A percentile compares a stretch with the other conserved stretches of the same genome.
Evolutionary conservation across 1,284 basidiomycete genomes (phyloP).

Genomic region (Trametes pubescens): DNA sequence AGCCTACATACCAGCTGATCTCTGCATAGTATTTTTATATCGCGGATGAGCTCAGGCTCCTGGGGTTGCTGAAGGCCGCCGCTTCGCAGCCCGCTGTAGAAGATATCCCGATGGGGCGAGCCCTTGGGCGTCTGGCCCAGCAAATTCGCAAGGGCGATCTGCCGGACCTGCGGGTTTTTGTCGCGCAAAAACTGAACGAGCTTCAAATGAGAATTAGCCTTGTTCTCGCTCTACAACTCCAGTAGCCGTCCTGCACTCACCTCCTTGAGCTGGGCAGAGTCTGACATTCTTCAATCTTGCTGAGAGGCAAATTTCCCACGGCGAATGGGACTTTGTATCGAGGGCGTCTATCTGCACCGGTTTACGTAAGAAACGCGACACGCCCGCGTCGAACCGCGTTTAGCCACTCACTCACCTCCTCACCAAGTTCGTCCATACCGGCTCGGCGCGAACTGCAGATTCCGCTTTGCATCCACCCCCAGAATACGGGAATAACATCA

Average conservation of each 20-base stretch:
- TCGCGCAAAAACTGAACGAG: conserved; percentile 89
- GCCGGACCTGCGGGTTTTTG: conserved; percentile 86
- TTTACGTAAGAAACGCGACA: conserved; percentile 35
- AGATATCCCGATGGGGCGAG: conserved; percentile 77
- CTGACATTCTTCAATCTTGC: conserved; percentile 37
- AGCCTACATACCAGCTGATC: conserved; percentile 76
- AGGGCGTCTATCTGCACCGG: conserved; percentile 24
- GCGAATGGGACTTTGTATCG: conserved; percentile 24
- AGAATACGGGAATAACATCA: too few species aligned
- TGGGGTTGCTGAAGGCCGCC: conserved; percentile 68
- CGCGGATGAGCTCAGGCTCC: conserved; percentile 74
- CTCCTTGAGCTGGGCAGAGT: conserved; percentile 63
- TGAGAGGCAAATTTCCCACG: conserved; percentile 38
- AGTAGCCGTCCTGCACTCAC: conserved; percentile 42
- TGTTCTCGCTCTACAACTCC: not conserved
- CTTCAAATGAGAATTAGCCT: conserved; percentile 33
- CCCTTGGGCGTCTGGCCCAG: conserved; percentile 81
- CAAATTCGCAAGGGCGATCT: conserved; percentile 87
- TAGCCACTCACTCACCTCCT: conserved; percentile 20
- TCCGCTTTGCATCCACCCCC: too few species aligned
- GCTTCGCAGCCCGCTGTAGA: conserved; percentile 65
- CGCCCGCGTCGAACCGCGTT: conserved; percentile 16
- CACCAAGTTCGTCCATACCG: conserved; percentile 15
- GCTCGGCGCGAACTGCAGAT: not conserved
- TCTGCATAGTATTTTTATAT: conserved; percentile 85